A percentile compares a stretch with the other conserved stretches of the same genome.
These are phyloP conservation scores for Aureobasidium sp. DNA, from an alignment of 2,329 filamentous ascomycete genomes.

Conservation along the genomic window DNA sequence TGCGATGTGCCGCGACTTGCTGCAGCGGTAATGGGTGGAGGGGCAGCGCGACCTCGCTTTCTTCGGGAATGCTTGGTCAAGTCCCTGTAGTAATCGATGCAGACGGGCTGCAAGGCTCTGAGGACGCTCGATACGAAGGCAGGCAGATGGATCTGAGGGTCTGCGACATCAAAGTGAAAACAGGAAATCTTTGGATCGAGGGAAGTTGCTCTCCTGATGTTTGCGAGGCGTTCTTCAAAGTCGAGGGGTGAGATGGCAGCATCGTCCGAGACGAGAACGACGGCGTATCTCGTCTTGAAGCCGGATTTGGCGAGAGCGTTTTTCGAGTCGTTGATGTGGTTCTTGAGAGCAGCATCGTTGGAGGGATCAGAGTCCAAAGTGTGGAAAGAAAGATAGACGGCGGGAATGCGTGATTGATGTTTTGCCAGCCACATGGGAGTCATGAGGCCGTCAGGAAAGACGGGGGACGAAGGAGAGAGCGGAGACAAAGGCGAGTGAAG, in stretches of 20 bases:
- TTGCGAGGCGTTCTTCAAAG: constrained; percentile 66
- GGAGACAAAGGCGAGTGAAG: constrained; percentile 90
- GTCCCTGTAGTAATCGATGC: constrained; percentile 87
- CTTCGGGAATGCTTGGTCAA: constrained; percentile 84
- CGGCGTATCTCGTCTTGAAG: constrained; percentile 68
- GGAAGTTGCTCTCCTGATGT: constrained; percentile 68
- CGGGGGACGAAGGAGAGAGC: constrained; percentile 67
- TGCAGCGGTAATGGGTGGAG: constrained; percentile 72
- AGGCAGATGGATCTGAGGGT: constrained; percentile 60
- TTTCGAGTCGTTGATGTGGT: constrained; percentile 75
- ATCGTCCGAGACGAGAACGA: constrained; percentile 69
- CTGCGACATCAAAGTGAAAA: constrained; percentile 71
- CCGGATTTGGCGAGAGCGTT: constrained; percentile 58
- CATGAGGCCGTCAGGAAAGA: constrained; percentile 86
- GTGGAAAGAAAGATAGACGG: constrained; percentile 74
- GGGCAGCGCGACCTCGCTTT: constrained; percentile 72
- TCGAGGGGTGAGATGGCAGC: constrained; percentile 45
- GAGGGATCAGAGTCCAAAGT: constrained; percentile 62
- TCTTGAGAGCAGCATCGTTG: constrained; percentile 72
- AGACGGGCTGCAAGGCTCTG: constrained; percentile 59
- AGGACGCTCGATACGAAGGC: constrained; percentile 67
- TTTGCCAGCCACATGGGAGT: constrained; percentile 77
- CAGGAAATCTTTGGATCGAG: constrained; percentile 71
- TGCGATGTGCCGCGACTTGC: constrained; percentile 79
- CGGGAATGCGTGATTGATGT: constrained; percentile 76